Conservation (phyloP, 2,329 filamentous ascomycete species). For the Xylaria sp. region DNA sequence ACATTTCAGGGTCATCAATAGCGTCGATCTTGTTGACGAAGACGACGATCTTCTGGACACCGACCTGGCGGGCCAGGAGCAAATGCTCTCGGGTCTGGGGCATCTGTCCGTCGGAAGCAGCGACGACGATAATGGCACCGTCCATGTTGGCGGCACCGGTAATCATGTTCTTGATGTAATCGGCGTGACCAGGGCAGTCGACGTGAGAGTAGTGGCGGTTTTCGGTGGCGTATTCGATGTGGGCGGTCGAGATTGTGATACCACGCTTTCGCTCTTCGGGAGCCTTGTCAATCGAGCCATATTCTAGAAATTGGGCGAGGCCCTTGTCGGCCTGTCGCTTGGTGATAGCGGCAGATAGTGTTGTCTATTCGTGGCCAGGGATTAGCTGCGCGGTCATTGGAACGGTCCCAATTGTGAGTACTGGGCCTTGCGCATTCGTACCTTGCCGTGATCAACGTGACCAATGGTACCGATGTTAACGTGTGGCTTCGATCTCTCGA, state of each 20-base stretch:
- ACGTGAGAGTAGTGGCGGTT: conserved; percentile 98
- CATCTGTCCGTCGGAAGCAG: conserved; percentile 98
- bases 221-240: conserved; percentile 98
- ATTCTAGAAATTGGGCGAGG: conserved; percentile 91
- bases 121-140: conserved; percentile 97
- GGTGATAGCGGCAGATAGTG: conserved; percentile 96
- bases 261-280: conserved; percentile 99
- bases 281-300: conserved; percentile 97
- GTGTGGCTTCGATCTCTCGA: conserved; percentile 92
- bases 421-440: conserved; percentile 47
- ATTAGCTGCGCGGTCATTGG: conserved; percentile 1
- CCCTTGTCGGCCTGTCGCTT: conserved; percentile 97
- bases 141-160: conserved; percentile 99
- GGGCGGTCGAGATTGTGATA: conserved; percentile 98
- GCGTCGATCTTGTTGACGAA: conserved; percentile 99
- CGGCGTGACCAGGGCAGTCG: conserved; percentile 99
- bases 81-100: conserved; percentile 98
- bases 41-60: conserved; percentile 96
- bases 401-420: background rate
- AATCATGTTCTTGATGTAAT: conserved; percentile 99
- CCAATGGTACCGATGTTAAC: conserved; percentile 99
- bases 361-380: conserved; percentile 72
- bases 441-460: conserved; percentile 99
- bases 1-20: conserved; percentile 97
- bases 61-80: conserved; percentile 95